Evolutionary conservation across 306 rosid genomes (phyloP), one percentile per base, ranked within the genome.

Genomic region (Inga oerstediana): DNA sequence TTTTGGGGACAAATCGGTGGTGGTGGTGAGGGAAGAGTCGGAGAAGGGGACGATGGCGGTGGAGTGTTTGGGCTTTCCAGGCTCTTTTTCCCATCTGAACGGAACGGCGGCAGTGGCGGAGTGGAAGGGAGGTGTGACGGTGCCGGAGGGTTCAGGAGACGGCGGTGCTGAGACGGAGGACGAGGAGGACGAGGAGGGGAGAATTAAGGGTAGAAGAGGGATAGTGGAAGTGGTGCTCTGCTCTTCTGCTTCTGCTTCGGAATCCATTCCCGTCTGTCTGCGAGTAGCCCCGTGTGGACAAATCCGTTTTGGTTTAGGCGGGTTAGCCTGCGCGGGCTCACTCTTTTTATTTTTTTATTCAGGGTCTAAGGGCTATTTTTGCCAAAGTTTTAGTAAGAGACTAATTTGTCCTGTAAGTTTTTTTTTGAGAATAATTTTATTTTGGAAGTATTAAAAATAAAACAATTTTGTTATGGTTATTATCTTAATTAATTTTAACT

Each of bases 1-100:
- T 83, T 87, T 92, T 2, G 84, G 83, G 45, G 84, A 35, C 6
- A 79, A 71, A 46, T 79, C 88, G 10, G 13, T 13, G 54, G 5
- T 11, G 17, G 37, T 27, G 37, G 19, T 4, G 69, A 30, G 3
- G 69, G 69, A 12, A 30, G 39, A 11, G 67, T 10, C 14, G 39
- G 54, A n/a, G 86, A 88, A 52, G 34, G 88, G 15, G 0, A 77
- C 34, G 14, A 91, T 86, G 22, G 91, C 84, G 8, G 84, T 84
- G 82, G 90, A 87, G 20, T 83, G 82, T 46, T 84, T 89, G 44
- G 98, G 98, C 83, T 91, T 95, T 16, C 98, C 98, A 1, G 98
- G 98, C 74, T 87, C 86, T 52, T 91, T 86, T 81, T 95, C 98
- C 98, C 98, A 95, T 5, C 89, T 79, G 68, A 95, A 95, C 14